Conservation (phyloP, 2,329 filamentous ascomycete species). For the Chrysoporthe cubensis region DNA sequence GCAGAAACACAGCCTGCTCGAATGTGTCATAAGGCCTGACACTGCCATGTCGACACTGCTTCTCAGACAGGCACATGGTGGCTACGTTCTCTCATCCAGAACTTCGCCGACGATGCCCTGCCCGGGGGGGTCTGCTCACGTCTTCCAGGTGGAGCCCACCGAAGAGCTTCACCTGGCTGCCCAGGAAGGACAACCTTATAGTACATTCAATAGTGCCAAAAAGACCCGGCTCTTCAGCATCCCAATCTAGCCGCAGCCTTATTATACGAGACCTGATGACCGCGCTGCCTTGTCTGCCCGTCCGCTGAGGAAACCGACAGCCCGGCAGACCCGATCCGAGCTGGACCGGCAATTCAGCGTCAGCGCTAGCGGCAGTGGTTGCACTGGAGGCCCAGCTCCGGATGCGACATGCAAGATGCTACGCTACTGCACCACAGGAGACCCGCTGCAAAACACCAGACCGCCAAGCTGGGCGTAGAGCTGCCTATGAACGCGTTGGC, state of each 20-base stretch:
- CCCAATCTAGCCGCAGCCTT: neutral
- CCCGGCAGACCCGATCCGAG: neutral
- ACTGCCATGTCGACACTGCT: no score
- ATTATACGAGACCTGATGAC: neutral
- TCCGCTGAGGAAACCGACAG: neutral
- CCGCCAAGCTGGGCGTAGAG: constrained; percentile 7
- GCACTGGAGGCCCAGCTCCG: neutral
- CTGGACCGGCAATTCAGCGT: neutral
- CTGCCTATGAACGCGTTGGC: constrained; percentile 2
- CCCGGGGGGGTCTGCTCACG: no score
- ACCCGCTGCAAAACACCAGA: constrained; percentile 10
- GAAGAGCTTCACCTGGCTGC: no score
- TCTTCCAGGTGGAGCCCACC: no score
- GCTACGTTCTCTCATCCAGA: no score
- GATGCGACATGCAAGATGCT: neutral
- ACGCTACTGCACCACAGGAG: constrained; percentile 6
- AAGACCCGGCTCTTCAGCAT: neutral
- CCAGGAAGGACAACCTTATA: neutral
- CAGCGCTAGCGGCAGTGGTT: constrained; percentile 10
- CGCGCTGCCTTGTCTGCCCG: no score
- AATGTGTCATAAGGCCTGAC: no score
- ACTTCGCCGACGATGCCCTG: no score
- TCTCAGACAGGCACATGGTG: neutral
- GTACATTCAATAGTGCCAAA: neutral
- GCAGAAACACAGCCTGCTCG: no score